These are phyloP conservation scores for Fusarium sp. DNA, from an alignment of 2,329 filamentous ascomycete genomes.

Conservation along the genomic window DNA sequence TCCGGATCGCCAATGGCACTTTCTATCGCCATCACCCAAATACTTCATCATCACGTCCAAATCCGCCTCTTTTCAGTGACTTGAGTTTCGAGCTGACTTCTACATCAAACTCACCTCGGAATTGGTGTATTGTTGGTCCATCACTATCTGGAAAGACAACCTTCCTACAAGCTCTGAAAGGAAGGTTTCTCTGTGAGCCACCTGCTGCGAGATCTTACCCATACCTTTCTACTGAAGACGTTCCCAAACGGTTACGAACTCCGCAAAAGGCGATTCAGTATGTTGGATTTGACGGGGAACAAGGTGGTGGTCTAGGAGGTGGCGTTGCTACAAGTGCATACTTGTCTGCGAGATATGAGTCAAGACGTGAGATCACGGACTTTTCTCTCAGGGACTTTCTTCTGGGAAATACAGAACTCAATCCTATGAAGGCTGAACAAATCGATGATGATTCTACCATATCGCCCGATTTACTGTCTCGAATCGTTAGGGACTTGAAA, in stretches of 20 bases:
- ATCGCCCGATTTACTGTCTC: constrained; percentile 65
- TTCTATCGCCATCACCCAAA: constrained; percentile 84
- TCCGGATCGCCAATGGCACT: constrained; percentile 81
- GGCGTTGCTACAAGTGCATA: constrained; percentile 79
- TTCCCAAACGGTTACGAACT: constrained; percentile 67
- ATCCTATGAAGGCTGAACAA: constrained; percentile 65
- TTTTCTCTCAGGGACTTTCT: constrained; percentile 87
- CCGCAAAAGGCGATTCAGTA: constrained; percentile 81
- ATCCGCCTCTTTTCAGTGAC: constrained; percentile 79
- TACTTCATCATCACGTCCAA: constrained; percentile 62
- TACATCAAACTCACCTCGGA: constrained; percentile 61
- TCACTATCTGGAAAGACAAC: constrained; percentile 84
- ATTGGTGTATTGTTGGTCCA: constrained; percentile 88
- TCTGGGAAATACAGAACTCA: constrained; percentile 84
- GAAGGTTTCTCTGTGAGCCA: constrained; percentile 80
- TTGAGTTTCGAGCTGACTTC: constrained; percentile 78
- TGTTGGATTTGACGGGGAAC: constrained; percentile 88
- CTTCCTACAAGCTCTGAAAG: constrained; percentile 82
- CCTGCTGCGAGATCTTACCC: constrained; percentile 83
- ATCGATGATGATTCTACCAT: constrained; percentile 61
- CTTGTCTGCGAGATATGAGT: constrained; percentile 91
- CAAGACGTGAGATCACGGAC: constrained; percentile 85
- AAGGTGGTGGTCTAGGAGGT: constrained; percentile 64
- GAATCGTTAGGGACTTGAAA: constrained; percentile 76
- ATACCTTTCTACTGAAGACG: constrained; percentile 74